Percentiles rank a stretch among this genome's conserved stretches.
These are phyloP conservation scores for Penicillium sp. DNA, from an alignment of 2,329 filamentous ascomycete species.

Conservation along the genomic window DNA sequence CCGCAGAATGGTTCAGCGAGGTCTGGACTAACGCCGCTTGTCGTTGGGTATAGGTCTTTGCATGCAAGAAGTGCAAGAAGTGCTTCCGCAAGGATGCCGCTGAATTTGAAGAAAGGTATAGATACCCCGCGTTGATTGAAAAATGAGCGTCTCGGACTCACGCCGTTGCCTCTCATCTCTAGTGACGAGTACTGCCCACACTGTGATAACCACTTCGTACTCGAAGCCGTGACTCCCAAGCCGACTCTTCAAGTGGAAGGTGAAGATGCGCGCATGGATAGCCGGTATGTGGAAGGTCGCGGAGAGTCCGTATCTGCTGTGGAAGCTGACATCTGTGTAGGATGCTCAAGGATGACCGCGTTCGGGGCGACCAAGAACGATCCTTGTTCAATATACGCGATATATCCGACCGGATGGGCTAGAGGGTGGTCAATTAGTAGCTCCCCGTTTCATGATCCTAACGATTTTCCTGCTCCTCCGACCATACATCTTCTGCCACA, in stretches of 20 bases:
- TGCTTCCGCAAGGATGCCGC: conserved; percentile 91
- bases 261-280: conserved; percentile 83
- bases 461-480: conserved; percentile 30
- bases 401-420: conserved; percentile 75
- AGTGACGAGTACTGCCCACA: conserved; percentile 98
- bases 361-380: conserved; percentile 60
- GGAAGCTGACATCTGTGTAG: conserved; percentile 37
- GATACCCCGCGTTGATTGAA: neutral
- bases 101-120: conserved; percentile 81
- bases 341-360: conserved; percentile 90
- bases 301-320: neutral
- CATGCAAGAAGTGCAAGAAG: conserved; percentile 99
- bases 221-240: conserved; percentile 84
- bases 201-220: conserved; percentile 97
- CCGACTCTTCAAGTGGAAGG: conserved; percentile 84
- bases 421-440: conserved; percentile 31
- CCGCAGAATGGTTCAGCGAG: neutral
- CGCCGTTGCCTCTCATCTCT: neutral
- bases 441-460: conserved; percentile 30
- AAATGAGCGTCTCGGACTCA: conserved; percentile 3
- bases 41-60: conserved; percentile 61
- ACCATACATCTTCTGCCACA: neutral
- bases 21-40: conserved; percentile 1
- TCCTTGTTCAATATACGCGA: conserved; percentile 76
- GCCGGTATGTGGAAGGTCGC: conserved; percentile 50